Evolutionary conservation across 1,284 basidiomycete species (phyloP).

Genomic region (Ustilago loliicola): DNA sequence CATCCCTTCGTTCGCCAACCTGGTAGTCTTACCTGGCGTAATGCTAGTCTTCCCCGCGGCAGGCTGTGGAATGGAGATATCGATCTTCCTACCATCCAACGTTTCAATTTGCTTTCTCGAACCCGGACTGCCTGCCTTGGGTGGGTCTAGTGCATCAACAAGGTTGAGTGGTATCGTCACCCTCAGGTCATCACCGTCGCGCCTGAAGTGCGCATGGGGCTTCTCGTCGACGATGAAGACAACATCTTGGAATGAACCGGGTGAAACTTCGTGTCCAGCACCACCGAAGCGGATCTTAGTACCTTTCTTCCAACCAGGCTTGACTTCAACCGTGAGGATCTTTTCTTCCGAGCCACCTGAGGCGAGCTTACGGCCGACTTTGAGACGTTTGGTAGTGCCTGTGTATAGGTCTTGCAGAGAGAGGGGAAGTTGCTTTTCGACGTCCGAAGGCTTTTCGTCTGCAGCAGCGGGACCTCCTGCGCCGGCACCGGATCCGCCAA

Average conservation of each 20-base stretch:
- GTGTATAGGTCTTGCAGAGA: constrained; percentile 91
- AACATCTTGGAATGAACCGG: constrained; percentile 64
- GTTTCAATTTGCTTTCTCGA: constrained; percentile 56
- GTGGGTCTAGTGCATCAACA: constrained; percentile 67
- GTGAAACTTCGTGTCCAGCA: constrained; percentile 65
- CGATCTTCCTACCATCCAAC: constrained; percentile 63
- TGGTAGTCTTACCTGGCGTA: constrained; percentile 61
- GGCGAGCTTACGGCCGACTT: constrained; percentile 82
- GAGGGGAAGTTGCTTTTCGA: constrained; percentile 83
- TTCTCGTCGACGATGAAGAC: constrained; percentile 70
- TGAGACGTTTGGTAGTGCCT: constrained; percentile 89
- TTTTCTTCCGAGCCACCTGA: constrained; percentile 87
- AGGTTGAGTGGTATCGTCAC: constrained; percentile 57
- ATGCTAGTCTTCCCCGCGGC: constrained; percentile 53
- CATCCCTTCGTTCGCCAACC: constrained; percentile 68
- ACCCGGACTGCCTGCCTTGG: constrained; percentile 53
- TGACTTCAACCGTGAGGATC: constrained; percentile 75
- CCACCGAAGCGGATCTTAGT: constrained; percentile 69
- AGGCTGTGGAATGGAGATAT: constrained; percentile 61
- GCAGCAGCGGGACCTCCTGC: neutral
- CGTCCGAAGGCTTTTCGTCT: constrained; percentile 75
- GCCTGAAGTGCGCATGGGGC: constrained; percentile 58
- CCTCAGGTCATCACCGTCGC: constrained; percentile 67
- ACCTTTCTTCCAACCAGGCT: constrained; percentile 70
- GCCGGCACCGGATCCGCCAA: constrained; percentile 18